Evolutionary conservation across 2,329 filamentous ascomycete species (phyloP).

Genomic region (Aspergillus aculeatus): DNA sequence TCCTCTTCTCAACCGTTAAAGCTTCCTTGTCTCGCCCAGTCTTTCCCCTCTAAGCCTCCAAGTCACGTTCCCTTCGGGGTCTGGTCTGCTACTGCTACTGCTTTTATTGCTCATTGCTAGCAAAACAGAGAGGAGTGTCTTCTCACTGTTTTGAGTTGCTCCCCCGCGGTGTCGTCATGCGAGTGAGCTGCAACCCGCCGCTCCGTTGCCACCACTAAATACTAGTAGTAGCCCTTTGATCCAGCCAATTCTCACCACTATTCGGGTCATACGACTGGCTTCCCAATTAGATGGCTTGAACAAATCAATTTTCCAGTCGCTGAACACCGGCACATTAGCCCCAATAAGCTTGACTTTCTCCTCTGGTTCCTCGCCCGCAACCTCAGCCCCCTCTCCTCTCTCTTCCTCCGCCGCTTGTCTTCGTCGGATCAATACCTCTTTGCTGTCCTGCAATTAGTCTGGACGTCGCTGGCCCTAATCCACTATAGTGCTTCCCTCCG

Average conservation of each 20-base stretch:
- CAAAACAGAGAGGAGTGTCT: no score
- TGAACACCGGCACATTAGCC: slow-evolving; percentile 1
- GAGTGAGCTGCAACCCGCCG: slow-evolving; percentile 8
- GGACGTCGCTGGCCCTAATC: neutral
- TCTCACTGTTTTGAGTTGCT: neutral
- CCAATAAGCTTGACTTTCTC: neutral
- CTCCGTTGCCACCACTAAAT: neutral
- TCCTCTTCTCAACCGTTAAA: neutral
- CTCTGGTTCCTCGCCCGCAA: slow-evolving; percentile 5
- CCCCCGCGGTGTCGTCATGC: slow-evolving; percentile 5
- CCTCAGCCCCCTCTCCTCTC: slow-evolving; percentile 5
- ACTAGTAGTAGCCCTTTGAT: neutral
- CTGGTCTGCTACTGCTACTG: neutral
- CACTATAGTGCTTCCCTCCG: neutral
- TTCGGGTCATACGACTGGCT: slow-evolving; percentile 7
- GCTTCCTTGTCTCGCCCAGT: neutral
- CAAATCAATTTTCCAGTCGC: neutral
- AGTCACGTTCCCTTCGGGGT: neutral
- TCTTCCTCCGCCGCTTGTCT: slow-evolving; percentile 1
- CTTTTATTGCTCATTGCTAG: no score
- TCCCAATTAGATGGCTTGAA: slow-evolving; percentile 2
- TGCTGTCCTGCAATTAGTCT: neutral
- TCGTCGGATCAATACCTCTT: neutral
- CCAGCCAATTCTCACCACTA: neutral
- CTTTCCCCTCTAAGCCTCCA: neutral